A percentile compares a stretch with the other conserved stretches of the same genome.
Evolutionary conservation across 257 asterid genomes (phyloP).

Genomic region (Ligustrum vulgare): DNA sequence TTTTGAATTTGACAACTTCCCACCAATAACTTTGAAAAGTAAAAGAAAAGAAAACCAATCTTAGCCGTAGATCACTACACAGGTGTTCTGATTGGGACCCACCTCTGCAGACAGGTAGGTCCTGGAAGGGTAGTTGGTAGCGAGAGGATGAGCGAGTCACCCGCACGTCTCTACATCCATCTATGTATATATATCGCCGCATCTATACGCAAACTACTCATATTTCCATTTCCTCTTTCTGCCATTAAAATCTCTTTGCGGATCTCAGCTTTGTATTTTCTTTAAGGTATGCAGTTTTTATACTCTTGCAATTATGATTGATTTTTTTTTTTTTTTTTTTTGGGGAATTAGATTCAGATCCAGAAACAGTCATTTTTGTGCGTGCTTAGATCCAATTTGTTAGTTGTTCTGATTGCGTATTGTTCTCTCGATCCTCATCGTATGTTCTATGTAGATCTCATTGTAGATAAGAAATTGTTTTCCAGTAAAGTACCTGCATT

Average conservation of each 20-base stretch:
- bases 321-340: not conserved
- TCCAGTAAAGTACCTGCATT: conserved; percentile 20
- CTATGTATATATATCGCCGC: not conserved
- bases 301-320: not conserved
- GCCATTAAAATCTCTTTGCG: not conserved
- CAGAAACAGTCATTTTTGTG: conserved; percentile 27
- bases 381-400: conserved; percentile 28
- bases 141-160: not conserved
- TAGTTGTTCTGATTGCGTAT: no score
- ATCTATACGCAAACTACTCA: not conserved
- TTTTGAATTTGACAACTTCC: no score
- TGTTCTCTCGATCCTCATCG: not conserved
- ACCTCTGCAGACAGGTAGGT: no score
- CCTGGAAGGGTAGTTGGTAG: not conserved
- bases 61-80: no score
- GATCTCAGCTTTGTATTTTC: not conserved
- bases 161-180: not conserved
- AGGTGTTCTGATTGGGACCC: no score
- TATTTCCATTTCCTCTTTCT: not conserved
- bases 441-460: not conserved
- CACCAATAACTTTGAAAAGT: no score
- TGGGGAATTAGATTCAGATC: not conserved
- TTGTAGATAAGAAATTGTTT: not conserved
- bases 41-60: no score
- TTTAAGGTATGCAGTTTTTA: not conserved